Conservation (phyloP, 2,329 filamentous ascomycete species). For the Zalaria sp. region DNA sequence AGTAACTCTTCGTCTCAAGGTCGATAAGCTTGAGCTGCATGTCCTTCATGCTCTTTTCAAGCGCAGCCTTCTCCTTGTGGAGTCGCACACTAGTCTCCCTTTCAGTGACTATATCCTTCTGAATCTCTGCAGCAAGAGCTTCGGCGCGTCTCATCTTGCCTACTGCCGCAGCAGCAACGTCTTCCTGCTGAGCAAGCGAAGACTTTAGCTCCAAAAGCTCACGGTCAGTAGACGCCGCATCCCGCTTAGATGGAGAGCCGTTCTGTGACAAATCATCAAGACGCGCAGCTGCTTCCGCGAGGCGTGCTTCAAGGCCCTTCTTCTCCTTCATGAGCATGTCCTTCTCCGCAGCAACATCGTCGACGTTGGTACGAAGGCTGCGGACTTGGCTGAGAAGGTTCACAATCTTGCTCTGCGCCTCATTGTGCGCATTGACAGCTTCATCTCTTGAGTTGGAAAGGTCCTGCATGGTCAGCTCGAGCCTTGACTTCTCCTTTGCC, state of each 20-base stretch:
- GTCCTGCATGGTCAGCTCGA: conserved; percentile 81
- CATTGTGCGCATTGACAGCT: conserved; percentile 82
- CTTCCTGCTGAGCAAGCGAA: conserved; percentile 79
- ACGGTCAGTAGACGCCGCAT: conserved; percentile 76
- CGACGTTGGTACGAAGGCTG: conserved; percentile 65
- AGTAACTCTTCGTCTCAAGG: conserved; percentile 93
- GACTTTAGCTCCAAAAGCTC: conserved; percentile 84
- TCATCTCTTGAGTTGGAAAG: conserved; percentile 87
- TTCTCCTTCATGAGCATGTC: conserved; percentile 81
- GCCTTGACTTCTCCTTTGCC: conserved; percentile 91
- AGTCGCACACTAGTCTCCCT: conserved; percentile 68
- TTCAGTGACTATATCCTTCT: conserved; percentile 81
- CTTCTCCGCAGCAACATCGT: conserved; percentile 74
- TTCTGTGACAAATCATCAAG: conserved; percentile 69
- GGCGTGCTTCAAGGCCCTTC: conserved; percentile 68
- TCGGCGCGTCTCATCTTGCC: conserved; percentile 96
- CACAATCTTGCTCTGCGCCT: conserved; percentile 87
- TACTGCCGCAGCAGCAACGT: conserved; percentile 78
- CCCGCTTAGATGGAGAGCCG: conserved; percentile 74
- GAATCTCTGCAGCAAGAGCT: conserved; percentile 71
- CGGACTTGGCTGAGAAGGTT: conserved; percentile 81
- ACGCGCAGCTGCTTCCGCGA: conserved; percentile 76
- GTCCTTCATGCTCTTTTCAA: conserved; percentile 87
- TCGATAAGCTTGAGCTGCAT: conserved; percentile 81
- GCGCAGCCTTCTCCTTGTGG: conserved; percentile 74